These are phyloP conservation scores for Agaricus blazei DNA, from an alignment of 768 basidiomycete genomes.

Conservation along the genomic window DNA sequence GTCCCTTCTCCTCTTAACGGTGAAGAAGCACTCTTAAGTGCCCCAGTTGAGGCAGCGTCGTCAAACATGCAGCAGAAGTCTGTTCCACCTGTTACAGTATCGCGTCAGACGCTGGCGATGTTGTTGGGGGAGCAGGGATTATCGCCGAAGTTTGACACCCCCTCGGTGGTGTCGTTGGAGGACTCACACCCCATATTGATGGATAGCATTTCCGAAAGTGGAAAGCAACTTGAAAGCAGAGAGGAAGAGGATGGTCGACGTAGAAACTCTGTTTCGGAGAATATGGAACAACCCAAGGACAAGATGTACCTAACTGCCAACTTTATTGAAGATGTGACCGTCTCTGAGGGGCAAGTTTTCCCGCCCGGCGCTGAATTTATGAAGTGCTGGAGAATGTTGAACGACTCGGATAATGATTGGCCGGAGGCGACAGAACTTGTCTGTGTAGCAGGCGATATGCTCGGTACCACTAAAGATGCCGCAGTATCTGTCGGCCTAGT, in stretches of 20 bases:
- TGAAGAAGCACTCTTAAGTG: constrained; percentile 8
- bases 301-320: constrained; percentile 38
- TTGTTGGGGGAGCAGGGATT: constrained; percentile 1
- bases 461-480: constrained; percentile 32
- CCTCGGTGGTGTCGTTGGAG: neutral
- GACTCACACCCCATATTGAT: neutral
- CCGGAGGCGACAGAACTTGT: constrained; percentile 61
- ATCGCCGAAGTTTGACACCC: neutral
- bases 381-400: constrained; percentile 75
- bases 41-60: constrained; percentile 1
- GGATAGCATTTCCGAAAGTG: neutral
- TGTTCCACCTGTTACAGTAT: neutral
- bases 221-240: neutral
- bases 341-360: constrained; percentile 69
- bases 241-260: neutral
- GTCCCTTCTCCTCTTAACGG: constrained; percentile 8
- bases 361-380: constrained; percentile 84
- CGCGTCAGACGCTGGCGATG: constrained; percentile 3
- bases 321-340: constrained; percentile 64
- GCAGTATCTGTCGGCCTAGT: constrained; percentile 51
- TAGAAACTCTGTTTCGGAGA: neutral
- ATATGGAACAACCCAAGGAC: neutral
- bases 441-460: constrained; percentile 66
- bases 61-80: constrained; percentile 4
- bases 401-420: constrained; percentile 62